Evolutionary conservation across 176 grass and related monocot species (phyloP).

Genomic region (Cymbopogon citratus): DNA sequence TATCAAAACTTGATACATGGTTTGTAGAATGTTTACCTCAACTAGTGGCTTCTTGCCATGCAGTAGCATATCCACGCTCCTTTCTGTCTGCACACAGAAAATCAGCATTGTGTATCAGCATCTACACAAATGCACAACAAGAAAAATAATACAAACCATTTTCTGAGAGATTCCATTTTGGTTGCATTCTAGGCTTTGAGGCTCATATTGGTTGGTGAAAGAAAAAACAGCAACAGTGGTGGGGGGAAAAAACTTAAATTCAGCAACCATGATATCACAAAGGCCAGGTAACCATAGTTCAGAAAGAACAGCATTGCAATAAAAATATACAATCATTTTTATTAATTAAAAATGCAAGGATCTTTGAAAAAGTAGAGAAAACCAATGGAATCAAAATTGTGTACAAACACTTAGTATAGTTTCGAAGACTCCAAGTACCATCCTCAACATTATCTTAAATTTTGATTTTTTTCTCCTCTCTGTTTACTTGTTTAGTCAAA

Average conservation of each 20-base stretch:
- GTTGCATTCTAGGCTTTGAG: constrained; percentile 4
- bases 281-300: background rate
- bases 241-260: background rate
- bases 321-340: background rate
- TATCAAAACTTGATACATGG: background rate
- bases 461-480: background rate
- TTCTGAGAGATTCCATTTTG: constrained; percentile 6
- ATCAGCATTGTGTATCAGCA: background rate
- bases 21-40: constrained; percentile 44
- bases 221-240: constrained; percentile 4
- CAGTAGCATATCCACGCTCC: constrained; percentile 87
- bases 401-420: background rate
- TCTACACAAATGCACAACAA: background rate
- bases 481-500: background rate
- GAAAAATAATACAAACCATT: background rate
- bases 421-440: background rate
- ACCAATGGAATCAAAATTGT: background rate
- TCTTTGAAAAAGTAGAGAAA: background rate
- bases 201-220: background rate
- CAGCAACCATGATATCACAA: background rate
- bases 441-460: background rate
- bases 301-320: background rate
- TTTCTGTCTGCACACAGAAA: constrained; percentile 73
- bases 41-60: constrained; percentile 85
- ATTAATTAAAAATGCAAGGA: background rate